Evolutionary conservation across 306 rosid genomes (phyloP).

Genomic region (Luffa aegyptiaca): DNA sequence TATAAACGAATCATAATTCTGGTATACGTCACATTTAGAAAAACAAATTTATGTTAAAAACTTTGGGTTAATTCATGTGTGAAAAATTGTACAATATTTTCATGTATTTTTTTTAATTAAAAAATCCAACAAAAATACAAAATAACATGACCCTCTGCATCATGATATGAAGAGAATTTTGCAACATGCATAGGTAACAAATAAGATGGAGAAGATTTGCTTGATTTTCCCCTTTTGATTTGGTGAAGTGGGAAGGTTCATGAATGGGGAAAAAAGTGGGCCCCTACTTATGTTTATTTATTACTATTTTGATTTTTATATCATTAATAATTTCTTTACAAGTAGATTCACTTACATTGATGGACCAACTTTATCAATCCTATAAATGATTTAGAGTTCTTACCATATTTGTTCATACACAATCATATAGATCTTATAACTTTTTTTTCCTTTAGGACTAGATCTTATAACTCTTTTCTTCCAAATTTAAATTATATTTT

Average conservation of each 20-base stretch:
- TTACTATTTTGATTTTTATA: background rate
- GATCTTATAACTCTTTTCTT: no score
- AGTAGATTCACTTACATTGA: background rate
- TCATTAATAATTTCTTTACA: background rate
- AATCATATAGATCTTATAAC: background rate
- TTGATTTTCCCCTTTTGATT: background rate
- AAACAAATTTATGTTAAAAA: background rate
- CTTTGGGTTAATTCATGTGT: background rate
- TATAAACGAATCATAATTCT: no score
- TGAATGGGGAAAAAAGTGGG: background rate
- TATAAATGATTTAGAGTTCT: slow-evolving; percentile 52
- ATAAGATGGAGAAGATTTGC: slow-evolving; percentile 6
- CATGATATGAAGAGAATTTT: background rate
- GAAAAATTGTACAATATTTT: background rate
- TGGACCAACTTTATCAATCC: slow-evolving; percentile 33
- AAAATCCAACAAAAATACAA: background rate
- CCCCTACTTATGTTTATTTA: background rate
- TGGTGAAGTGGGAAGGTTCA: background rate
- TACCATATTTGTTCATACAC: slow-evolving; percentile 35
- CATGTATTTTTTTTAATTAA: background rate
- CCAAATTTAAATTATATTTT: no score
- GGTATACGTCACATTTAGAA: no score
- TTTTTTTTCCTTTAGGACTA: no score
- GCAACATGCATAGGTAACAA: slow-evolving; percentile 3
- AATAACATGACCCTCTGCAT: background rate